phyloP scores from a whole-genome alignment of 306 rosid genomes.

The cucumber (Cucumis sativus) region DNA sequence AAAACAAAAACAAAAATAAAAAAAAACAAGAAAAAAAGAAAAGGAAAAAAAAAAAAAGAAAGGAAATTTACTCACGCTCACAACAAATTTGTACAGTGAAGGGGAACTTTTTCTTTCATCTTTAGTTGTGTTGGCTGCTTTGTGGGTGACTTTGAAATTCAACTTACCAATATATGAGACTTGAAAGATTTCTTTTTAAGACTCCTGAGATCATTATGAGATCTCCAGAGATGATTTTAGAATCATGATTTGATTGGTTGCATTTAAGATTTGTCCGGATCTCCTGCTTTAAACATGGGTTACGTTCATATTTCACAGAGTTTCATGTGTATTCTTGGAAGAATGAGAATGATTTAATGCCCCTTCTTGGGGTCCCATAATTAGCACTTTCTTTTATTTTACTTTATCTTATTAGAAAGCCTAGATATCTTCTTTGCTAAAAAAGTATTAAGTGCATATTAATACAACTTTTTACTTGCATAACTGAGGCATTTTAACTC shows the following conservation, averaged over 20 bases:
- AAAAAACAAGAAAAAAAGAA: too few relatives aligned
- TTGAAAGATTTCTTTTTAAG: neutral
- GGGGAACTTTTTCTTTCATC: neutral
- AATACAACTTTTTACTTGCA: neutral
- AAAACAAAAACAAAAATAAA: too few relatives aligned
- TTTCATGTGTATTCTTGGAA: neutral
- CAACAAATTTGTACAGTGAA: neutral
- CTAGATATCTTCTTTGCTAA: neutral
- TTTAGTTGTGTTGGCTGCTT: neutral
- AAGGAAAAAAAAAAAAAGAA: too few relatives aligned
- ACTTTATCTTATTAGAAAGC: neutral
- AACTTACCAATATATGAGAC: neutral
- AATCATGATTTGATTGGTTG: neutral
- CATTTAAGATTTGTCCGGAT: neutral
- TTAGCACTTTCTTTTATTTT: neutral
- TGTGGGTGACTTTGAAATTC: neutral
- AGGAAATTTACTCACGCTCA: neutral
- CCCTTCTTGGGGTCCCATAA: neutral
- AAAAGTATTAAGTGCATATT: neutral
- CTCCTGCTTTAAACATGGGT: conserved; percentile 2
- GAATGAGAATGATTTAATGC: neutral
- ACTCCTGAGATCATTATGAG: neutral
- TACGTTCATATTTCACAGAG: neutral
- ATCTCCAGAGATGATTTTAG: neutral
- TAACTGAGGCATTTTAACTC: conserved; percentile 13